Percentiles rank a stretch among this genome's conserved stretches.
Evolutionary conservation across 2,329 filamentous ascomycete genomes (phyloP).

Genomic region (Keithomyces neogunnii): DNA sequence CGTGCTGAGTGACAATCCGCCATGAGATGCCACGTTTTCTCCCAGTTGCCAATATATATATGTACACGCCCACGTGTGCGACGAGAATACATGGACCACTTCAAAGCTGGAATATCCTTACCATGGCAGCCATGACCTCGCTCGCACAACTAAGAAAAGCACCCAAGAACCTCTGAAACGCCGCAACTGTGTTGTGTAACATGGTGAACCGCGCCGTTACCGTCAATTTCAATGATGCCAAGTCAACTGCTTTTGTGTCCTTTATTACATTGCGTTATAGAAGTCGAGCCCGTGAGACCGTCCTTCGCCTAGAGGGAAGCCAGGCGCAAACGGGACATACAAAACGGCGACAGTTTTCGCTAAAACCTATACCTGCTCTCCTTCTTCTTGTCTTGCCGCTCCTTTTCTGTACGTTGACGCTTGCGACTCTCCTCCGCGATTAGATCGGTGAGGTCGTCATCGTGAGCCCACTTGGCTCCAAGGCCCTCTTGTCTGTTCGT

Average conservation of each 20-base stretch:
- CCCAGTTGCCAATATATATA: too few species aligned
- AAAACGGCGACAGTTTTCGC: constrained; percentile 8
- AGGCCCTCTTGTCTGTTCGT: constrained; percentile 56
- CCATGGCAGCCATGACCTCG: neutral
- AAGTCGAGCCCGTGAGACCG: neutral
- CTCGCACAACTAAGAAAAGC: neutral
- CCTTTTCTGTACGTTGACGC: constrained; percentile 79
- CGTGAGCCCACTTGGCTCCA: constrained; percentile 61
- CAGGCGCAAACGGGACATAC: neutral
- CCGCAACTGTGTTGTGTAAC: neutral
- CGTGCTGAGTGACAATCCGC: neutral
- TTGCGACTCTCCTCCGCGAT: constrained; percentile 91
- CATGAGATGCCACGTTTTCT: too few species aligned
- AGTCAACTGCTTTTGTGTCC: neutral
- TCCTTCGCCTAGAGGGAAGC: neutral
- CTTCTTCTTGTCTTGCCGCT: constrained; percentile 60
- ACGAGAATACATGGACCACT: too few species aligned
- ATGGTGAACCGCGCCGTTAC: neutral
- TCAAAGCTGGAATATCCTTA: neutral
- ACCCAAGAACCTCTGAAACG: neutral
- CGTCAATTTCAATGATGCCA: neutral
- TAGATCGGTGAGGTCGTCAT: constrained; percentile 92
- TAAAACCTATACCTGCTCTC: constrained; percentile 43
- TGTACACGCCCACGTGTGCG: too few species aligned
- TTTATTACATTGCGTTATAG: neutral